These are phyloP conservation scores for Triangularia setosa DNA, from an alignment of 2,329 filamentous ascomycete genomes.

Conservation along the genomic window DNA sequence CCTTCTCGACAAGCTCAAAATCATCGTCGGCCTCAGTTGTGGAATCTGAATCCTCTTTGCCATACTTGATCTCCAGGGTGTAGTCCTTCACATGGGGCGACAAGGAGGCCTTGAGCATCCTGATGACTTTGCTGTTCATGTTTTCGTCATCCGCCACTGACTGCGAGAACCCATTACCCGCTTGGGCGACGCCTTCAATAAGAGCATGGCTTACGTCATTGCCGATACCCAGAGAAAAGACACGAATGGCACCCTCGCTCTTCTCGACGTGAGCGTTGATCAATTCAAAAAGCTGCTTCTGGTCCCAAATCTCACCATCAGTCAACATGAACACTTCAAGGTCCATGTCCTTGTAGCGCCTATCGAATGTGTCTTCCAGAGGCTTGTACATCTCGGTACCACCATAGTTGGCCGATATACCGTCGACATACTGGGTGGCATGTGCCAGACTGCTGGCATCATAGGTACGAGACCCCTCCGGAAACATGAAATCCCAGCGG, in stretches of 20 bases:
- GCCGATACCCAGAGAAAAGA: conserved; percentile 56
- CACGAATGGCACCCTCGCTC: conserved; percentile 42
- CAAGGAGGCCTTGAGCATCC: conserved; percentile 70
- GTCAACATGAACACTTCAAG: conserved; percentile 55
- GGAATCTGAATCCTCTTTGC: conserved; percentile 13
- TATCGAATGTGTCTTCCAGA: conserved; percentile 41
- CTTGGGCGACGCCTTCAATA: conserved; percentile 51
- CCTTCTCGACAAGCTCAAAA: conserved; percentile 60
- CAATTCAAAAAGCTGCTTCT: conserved; percentile 41
- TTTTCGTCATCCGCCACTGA: conserved; percentile 59
- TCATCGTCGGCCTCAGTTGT: conserved; percentile 40
- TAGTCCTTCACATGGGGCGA: conserved; percentile 64
- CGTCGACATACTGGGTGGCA: conserved; percentile 39
- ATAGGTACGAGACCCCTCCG: conserved; percentile 44
- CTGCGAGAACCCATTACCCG: conserved; percentile 58
- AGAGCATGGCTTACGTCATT: conserved; percentile 46
- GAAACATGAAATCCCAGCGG: conserved; percentile 41
- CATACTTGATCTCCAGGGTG: conserved; percentile 59
- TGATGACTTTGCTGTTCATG: conserved; percentile 64
- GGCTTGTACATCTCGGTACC: conserved; percentile 51
- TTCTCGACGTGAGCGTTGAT: conserved; percentile 39
- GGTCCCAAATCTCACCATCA: conserved; percentile 52
- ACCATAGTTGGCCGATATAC: conserved; percentile 45
- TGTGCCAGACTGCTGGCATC: conserved; percentile 39
- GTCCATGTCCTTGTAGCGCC: conserved; percentile 42